Evolutionary conservation across 208 protist genomes (phyloP), one percentile per base, ranked within the genome.

Genomic region (Angomonas deanei): DNA sequence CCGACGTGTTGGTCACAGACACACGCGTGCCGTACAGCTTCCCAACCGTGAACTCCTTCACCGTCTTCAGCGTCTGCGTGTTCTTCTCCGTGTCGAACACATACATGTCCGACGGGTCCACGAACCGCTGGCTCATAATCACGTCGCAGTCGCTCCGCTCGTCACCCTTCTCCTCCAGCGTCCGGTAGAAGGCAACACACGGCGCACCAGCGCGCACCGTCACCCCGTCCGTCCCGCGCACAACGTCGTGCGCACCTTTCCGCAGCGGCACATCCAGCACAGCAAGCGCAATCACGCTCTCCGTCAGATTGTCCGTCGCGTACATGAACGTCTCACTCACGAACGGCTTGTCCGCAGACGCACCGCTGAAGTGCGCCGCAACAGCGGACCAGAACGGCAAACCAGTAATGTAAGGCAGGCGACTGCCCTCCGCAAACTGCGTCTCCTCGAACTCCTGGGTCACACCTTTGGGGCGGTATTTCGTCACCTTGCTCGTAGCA

Each of bases 361-460:
- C 60, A 30, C 32, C 31, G 31, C 17, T 19, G 21, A 64, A 64
- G 60, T 64, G 60, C 30, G 1, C 60, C 3, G 46, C 47, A 1
- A 36, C 60, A 6, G 28, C 24, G 46, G 60, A 39, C 60, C 60
- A 64, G 48, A 64, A 64, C 24, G 15, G 30, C 28, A 58, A 30
- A 23, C 42, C 42, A 26, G 6, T 11, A 15, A 21, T 24, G 15
- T 15, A 11, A 2, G 23, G 47, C 11, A 52, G 28, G 5, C 3
- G 21, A 0, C 17, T 36, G 27, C 61, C 50, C 11, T 39, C 28
- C 30, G 32, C 26, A 53, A 53, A 68, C 63, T 68, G 63, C 50
- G 32, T 21, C 54, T 68, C 63, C 19, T 34, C 52, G 63, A 61
- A 68, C 63, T 68, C 63, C 13, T 68, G 57, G 6, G 63, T 68